These are phyloP conservation scores for Coprinopsis cinerea DNA, from an alignment of 768 basidiomycete genomes.

Conservation along the genomic window DNA sequence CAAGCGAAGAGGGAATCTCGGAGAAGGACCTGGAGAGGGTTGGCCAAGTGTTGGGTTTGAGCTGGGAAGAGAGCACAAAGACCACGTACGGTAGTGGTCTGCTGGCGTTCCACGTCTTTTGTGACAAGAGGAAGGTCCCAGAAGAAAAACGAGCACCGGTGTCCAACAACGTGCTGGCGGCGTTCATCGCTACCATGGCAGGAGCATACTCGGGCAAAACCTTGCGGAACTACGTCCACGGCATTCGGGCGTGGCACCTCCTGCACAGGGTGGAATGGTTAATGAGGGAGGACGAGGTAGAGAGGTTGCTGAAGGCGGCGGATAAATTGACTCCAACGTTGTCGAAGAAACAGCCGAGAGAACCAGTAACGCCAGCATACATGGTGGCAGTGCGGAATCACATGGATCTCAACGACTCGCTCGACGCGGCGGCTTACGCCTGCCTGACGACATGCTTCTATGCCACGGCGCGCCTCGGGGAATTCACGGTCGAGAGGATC, in stretches of 20 bases:
- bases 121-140: constrained; percentile 20
- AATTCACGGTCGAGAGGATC: constrained; percentile 1
- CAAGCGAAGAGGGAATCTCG: background rate
- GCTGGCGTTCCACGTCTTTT: constrained; percentile 29
- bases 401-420: constrained; percentile 14
- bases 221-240: constrained; percentile 19
- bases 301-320: constrained; percentile 11
- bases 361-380: constrained; percentile 12
- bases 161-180: constrained; percentile 16
- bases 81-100: constrained; percentile 28
- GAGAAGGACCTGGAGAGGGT: background rate
- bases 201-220: constrained; percentile 17
- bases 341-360: constrained; percentile 10
- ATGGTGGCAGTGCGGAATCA: constrained; percentile 6
- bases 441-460: constrained; percentile 24
- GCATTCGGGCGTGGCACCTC: constrained; percentile 29
- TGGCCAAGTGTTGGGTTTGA: background rate
- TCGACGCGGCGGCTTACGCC: constrained; percentile 22
- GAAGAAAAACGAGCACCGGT: constrained; percentile 23
- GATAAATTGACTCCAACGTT: constrained; percentile 11
- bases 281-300: constrained; percentile 5
- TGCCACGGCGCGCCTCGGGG: constrained; percentile 11
- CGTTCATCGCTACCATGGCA: constrained; percentile 21
- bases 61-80: constrained; percentile 21
- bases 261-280: constrained; percentile 20